These are phyloP conservation scores for Hirsutella minnesotensis DNA, from an alignment of 2,329 filamentous ascomycete genomes.

Conservation along the genomic window DNA sequence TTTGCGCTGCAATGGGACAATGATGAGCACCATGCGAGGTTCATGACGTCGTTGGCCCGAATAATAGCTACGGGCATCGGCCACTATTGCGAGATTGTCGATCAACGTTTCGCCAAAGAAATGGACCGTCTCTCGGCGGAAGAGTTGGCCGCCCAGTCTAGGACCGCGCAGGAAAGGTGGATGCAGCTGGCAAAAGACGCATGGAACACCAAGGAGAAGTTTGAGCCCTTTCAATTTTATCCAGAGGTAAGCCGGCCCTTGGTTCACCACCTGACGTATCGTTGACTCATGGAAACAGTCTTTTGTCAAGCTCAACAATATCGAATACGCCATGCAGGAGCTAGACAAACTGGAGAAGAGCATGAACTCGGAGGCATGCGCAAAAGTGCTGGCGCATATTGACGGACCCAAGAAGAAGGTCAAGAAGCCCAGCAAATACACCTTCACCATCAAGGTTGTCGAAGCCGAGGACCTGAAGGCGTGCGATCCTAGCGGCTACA, in stretches of 20 bases:
- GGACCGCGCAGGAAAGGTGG: conserved; percentile 84
- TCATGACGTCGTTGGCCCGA: conserved; percentile 89
- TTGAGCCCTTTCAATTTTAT: conserved; percentile 95
- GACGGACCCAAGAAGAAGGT: conserved; percentile 55
- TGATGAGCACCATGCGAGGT: conserved; percentile 85
- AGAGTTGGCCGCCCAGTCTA: conserved; percentile 65
- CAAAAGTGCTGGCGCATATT: conserved; percentile 63
- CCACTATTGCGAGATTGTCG: conserved; percentile 83
- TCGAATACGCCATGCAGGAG: conserved; percentile 87
- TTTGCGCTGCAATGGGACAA: conserved; percentile 84
- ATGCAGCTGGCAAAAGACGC: conserved; percentile 89
- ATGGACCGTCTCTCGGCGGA: conserved; percentile 89
- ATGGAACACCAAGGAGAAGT: conserved; percentile 82
- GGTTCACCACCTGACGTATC: conserved; percentile 1
- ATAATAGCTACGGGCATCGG: conserved; percentile 73
- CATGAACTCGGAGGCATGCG: conserved; percentile 86
- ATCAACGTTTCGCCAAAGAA: conserved; percentile 73
- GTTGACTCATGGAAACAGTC: conserved; percentile 45
- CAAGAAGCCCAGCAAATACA: conserved; percentile 72
- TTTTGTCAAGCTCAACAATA: conserved; percentile 94
- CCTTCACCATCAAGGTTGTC: conserved; percentile 97
- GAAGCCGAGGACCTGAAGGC: conserved; percentile 96
- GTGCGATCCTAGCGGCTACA: conserved; percentile 89
- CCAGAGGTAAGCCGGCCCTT: conserved; percentile 54
- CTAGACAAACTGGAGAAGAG: conserved; percentile 81